Evolutionary conservation across 225 moss, liverwort and hornwort species (phyloP).

Genomic region (Thuidium tamariscinum): DNA sequence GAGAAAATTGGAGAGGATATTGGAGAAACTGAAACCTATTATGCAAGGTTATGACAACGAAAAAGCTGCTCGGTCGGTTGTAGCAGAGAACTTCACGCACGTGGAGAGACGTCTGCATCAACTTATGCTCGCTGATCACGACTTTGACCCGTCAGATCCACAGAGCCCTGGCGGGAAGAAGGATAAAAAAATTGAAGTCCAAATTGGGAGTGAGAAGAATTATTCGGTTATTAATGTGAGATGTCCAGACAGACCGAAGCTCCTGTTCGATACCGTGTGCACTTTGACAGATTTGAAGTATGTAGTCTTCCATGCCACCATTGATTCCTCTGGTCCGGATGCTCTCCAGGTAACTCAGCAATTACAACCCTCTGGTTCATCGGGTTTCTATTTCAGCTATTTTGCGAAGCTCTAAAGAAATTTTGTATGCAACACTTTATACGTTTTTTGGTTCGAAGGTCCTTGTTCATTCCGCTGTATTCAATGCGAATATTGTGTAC

Average conservation of each 20-base stretch:
- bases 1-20: slow-evolving; percentile 34
- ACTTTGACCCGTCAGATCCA: slow-evolving; percentile 14
- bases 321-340: slow-evolving; percentile 26
- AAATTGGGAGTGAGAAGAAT: slow-evolving; percentile 33
- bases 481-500: not conserved
- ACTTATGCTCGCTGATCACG: slow-evolving; percentile 49
- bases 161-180: not conserved
- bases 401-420: not conserved
- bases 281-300: slow-evolving; percentile 59
- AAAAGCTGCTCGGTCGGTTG: slow-evolving; percentile 21
- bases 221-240: slow-evolving; percentile 38
- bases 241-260: slow-evolving; percentile 50
- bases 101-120: slow-evolving; percentile 51
- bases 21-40: slow-evolving; percentile 32
- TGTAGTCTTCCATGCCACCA: slow-evolving; percentile 54
- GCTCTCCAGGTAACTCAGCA: slow-evolving; percentile 28
- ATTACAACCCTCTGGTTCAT: not conserved
- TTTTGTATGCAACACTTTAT: not conserved
- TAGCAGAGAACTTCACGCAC: slow-evolving; percentile 40
- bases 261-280: slow-evolving; percentile 59
- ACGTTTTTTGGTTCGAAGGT: not conserved
- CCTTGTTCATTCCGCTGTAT: not conserved
- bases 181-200: slow-evolving; percentile 5
- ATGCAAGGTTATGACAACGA: slow-evolving; percentile 34
- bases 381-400: not conserved